Evolutionary conservation across 1,139 yeast species (phyloP).

Genomic region (Hansenula lynferdii): DNA sequence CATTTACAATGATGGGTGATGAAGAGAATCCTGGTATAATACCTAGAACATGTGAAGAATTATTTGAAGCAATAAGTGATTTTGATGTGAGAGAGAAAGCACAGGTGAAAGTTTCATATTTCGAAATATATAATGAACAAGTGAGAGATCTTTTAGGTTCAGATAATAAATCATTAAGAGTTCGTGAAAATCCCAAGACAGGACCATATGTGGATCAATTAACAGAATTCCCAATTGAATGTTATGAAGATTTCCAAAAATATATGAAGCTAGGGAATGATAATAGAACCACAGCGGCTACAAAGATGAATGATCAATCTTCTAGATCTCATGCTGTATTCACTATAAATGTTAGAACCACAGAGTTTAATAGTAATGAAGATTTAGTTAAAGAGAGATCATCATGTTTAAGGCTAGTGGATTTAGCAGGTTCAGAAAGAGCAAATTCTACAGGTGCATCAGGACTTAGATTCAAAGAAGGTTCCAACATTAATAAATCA

Average conservation of each 20-base stretch:
- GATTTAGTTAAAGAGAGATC: slow-evolving; percentile 40
- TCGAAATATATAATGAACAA: slow-evolving; percentile 71
- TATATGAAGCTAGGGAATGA: slow-evolving; percentile 43
- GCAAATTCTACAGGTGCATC: slow-evolving; percentile 57
- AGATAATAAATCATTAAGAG: slow-evolving; percentile 34
- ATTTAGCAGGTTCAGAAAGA: slow-evolving; percentile 80
- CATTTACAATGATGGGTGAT: slow-evolving; percentile 70
- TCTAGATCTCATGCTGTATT: slow-evolving; percentile 79
- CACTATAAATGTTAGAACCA: slow-evolving; percentile 57
- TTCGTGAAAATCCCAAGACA: slow-evolving; percentile 54
- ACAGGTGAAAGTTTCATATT: slow-evolving; percentile 54
- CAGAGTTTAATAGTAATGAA: slow-evolving; percentile 43
- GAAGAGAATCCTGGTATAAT: slow-evolving; percentile 52
- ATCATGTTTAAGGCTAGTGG: slow-evolving; percentile 66
- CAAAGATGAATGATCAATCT: slow-evolving; percentile 64
- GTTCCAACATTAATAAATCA: slow-evolving; percentile 69
- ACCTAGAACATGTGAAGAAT: slow-evolving; percentile 51
- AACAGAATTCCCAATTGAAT: slow-evolving; percentile 41
- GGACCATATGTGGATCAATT: slow-evolving; percentile 73
- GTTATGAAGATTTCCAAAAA: slow-evolving; percentile 38
- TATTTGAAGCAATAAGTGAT: slow-evolving; percentile 41
- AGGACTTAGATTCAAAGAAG: slow-evolving; percentile 67
- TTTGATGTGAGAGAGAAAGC: slow-evolving; percentile 38
- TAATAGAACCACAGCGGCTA: slow-evolving; percentile 61
- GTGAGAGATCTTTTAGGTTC: slow-evolving; percentile 50